Conservation (phyloP, 129 eudicot species). For the Ambrosia trifida region DNA sequence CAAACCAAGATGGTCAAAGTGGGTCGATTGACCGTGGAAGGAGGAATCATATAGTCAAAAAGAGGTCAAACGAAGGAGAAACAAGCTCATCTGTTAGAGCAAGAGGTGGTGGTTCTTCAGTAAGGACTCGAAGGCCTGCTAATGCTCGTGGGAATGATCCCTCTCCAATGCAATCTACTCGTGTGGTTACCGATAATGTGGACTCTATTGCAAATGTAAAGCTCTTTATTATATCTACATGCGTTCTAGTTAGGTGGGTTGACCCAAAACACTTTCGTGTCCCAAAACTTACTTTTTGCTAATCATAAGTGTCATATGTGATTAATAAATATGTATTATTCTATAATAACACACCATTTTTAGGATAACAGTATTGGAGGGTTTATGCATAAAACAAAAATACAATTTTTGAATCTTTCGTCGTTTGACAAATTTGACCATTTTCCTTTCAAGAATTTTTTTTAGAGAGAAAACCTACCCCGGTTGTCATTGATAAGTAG, state of each 20-base stretch:
- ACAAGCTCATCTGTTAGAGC: slow-evolving; percentile 57
- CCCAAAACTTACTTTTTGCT: not conserved
- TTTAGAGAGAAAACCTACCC: not conserved
- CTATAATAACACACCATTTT: not conserved
- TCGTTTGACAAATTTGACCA: slow-evolving; percentile 9
- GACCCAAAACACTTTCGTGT: not conserved
- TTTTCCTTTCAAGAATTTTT: not conserved
- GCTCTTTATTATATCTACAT: not conserved
- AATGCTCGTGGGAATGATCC: slow-evolving; percentile 32
- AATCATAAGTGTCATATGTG: not conserved
- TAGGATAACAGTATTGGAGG: not conserved
- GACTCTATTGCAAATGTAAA: slow-evolving; percentile 79
- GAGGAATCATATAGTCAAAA: slow-evolving; percentile 38
- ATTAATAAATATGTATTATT: not conserved
- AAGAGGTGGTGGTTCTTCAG: slow-evolving; percentile 36
- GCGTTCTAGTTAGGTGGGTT: slow-evolving; percentile 3
- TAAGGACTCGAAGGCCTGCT: slow-evolving; percentile 50
- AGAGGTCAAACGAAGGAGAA: slow-evolving; percentile 61
- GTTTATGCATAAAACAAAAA: not conserved
- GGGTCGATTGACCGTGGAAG: slow-evolving; percentile 33
- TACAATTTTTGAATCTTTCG: not conserved
- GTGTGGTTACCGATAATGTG: slow-evolving; percentile 39
- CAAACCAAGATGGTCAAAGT: slow-evolving; percentile 34
- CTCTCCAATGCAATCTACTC: slow-evolving; percentile 26
- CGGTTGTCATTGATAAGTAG: not conserved